A percentile compares a stretch with the other conserved stretches of the same genome.
phyloP scores from a whole-genome alignment of 495 filamentous ascomycete species.

The Aspergillus leporis region DNA sequence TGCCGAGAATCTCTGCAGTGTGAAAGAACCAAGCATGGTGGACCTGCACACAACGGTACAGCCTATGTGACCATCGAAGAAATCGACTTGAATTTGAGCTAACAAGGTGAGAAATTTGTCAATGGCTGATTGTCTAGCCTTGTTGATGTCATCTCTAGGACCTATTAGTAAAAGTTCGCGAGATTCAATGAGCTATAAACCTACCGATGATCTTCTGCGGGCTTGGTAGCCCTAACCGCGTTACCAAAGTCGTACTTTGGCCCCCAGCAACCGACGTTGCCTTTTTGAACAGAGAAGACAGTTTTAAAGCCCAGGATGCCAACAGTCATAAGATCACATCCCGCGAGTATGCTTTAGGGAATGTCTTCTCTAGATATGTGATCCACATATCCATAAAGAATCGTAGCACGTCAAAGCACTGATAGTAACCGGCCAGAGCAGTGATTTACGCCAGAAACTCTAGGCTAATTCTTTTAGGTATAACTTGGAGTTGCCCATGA shows the following conservation, averaged over 20 bases:
- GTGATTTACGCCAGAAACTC: conserved; percentile 51
- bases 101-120: not conserved
- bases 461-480: conserved; percentile 42
- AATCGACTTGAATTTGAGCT: not conserved
- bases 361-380: not conserved
- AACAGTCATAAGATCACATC: conserved; percentile 4
- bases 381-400: conserved; percentile 1
- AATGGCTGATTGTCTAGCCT: not conserved
- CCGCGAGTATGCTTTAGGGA: conserved; percentile 1
- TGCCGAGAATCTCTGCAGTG: not conserved
- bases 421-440: conserved; percentile 52
- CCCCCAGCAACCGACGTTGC: not conserved
- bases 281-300: not conserved
- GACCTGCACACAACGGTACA: not conserved
- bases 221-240: not conserved
- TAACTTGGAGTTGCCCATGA: conserved; percentile 42
- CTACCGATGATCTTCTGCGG: not conserved
- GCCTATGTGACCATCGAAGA: not conserved
- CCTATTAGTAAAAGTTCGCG: not conserved
- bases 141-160: not conserved
- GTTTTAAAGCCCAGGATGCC: not conserved
- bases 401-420: conserved; percentile 21
- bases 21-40: not conserved
- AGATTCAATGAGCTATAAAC: too few relatives aligned
- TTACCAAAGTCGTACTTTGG: not conserved